Percentiles rank a stretch among this genome's conserved stretches.
Evolutionary conservation across 345 rosid species (phyloP).

Genomic region (Hibiscus syriacus): DNA sequence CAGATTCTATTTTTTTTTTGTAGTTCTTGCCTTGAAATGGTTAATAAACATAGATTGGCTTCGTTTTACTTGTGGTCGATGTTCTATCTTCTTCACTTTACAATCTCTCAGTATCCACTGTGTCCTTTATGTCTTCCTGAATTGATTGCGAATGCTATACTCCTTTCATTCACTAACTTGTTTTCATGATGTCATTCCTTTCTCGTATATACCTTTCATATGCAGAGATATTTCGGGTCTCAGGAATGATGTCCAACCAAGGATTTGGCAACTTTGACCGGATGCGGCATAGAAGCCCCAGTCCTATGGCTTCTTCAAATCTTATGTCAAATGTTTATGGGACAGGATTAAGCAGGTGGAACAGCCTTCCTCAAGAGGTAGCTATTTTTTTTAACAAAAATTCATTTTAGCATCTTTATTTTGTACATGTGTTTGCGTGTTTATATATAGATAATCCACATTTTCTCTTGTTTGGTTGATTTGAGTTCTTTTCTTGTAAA

Average conservation of each 20-base stretch:
- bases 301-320: too few species aligned
- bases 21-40: not conserved
- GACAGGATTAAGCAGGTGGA: constrained; percentile 58
- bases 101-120: too few species aligned
- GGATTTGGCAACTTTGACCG: constrained; percentile 77
- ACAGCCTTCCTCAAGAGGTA: too few species aligned
- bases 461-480: not conserved
- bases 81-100: not conserved
- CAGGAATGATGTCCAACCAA: constrained; percentile 83
- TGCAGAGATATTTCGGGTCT: too few species aligned
- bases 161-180: not conserved
- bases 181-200: not conserved
- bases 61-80: not conserved
- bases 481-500: not conserved
- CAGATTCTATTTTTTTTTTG: not conserved
- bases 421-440: not conserved
- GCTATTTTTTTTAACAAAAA: constrained; percentile 15
- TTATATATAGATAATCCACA: not conserved
- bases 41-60: not conserved
- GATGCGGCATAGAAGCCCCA: too few species aligned
- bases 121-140: too few species aligned
- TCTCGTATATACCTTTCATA: constrained; percentile 14
- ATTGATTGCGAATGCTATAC: not conserved
- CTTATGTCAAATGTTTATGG: constrained; percentile 58
- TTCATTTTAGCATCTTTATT: not conserved